Evolutionary conservation across 345 rosid species (phyloP).

Genomic region (Stellera chamaejasme): DNA sequence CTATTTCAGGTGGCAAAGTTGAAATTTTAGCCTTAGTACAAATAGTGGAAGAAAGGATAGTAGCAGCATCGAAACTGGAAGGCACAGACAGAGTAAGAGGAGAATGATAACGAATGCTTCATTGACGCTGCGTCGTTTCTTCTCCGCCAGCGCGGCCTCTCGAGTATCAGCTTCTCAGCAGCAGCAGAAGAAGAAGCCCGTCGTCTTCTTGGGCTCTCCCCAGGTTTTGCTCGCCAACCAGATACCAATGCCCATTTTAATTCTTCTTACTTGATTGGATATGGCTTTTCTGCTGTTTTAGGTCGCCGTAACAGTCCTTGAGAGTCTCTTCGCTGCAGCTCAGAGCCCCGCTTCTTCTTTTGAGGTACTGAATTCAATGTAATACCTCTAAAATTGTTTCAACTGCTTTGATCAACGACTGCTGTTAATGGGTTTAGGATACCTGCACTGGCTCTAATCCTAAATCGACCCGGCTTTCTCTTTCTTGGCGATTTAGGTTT

Average conservation of each 20-base stretch:
- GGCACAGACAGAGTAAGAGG: neutral
- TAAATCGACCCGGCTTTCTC: too few relatives aligned
- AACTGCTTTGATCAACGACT: neutral
- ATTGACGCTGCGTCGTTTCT: conserved; percentile 60
- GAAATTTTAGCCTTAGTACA: too few relatives aligned
- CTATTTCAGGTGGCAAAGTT: too few relatives aligned
- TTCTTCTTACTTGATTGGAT: neutral
- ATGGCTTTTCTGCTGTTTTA: conserved; percentile 11
- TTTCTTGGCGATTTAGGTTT: too few relatives aligned
- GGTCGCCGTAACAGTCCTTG: conserved; percentile 82
- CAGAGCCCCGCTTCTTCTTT: conserved; percentile 52
- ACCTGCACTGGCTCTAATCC: neutral
- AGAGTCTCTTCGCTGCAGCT: conserved; percentile 69
- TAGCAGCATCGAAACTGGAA: neutral
- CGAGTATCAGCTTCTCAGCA: conserved; percentile 23
- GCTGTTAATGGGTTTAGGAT: conserved; percentile 5
- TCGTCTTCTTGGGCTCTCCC: conserved; percentile 92
- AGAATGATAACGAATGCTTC: conserved; percentile 26
- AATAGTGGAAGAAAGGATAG: too few relatives aligned
- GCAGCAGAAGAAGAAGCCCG: conserved; percentile 50
- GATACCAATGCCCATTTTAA: neutral
- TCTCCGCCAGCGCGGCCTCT: conserved; percentile 29
- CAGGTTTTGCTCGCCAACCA: conserved; percentile 30
- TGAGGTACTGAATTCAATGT: conserved; percentile 35
- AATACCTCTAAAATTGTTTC: too few relatives aligned